A percentile compares a stretch with the other conserved stretches of the same genome.
These are phyloP conservation scores for Schizosaccharomyces versatilis DNA, from an alignment of 1,139 yeast genomes.

Conservation along the genomic window DNA sequence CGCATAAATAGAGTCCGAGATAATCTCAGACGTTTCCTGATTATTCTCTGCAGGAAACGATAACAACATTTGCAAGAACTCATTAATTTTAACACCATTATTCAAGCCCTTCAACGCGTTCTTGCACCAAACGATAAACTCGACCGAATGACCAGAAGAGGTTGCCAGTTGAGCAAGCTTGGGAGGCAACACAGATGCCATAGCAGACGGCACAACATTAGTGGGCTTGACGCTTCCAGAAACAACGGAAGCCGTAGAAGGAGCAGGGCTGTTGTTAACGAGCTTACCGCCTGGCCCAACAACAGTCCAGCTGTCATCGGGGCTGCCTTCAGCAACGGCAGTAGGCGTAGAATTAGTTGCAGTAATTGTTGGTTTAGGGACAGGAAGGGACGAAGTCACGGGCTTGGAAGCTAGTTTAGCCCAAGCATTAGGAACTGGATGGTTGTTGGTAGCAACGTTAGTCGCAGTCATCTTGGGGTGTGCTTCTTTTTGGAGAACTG, in stretches of 20 bases:
- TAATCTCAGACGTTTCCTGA: conserved; percentile 56
- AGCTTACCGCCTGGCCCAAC: conserved; percentile 19
- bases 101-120: conserved; percentile 49
- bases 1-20: conserved; percentile 78
- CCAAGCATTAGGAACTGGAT: not conserved
- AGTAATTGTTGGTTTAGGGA: not conserved
- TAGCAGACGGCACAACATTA: conserved; percentile 8
- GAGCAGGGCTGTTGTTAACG: conserved; percentile 7
- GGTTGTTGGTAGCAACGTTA: not conserved
- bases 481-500: not conserved
- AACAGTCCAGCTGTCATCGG: conserved; percentile 21
- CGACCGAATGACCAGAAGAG: conserved; percentile 22
- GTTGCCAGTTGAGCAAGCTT: conserved; percentile 12
- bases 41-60: conserved; percentile 42
- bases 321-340: conserved; percentile 11
- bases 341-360: not conserved
- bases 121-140: conserved; percentile 71
- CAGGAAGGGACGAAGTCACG: not conserved
- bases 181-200: conserved; percentile 5
- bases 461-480: not conserved
- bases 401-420: not conserved
- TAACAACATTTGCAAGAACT: conserved; percentile 56
- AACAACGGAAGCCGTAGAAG: not conserved
- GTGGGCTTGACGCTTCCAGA: conserved; percentile 2
- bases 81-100: conserved; percentile 43